Base-by-base conservation (phyloP, 352 stramenopile genomes). In the Pythium rhizo-oryzae region DNA sequence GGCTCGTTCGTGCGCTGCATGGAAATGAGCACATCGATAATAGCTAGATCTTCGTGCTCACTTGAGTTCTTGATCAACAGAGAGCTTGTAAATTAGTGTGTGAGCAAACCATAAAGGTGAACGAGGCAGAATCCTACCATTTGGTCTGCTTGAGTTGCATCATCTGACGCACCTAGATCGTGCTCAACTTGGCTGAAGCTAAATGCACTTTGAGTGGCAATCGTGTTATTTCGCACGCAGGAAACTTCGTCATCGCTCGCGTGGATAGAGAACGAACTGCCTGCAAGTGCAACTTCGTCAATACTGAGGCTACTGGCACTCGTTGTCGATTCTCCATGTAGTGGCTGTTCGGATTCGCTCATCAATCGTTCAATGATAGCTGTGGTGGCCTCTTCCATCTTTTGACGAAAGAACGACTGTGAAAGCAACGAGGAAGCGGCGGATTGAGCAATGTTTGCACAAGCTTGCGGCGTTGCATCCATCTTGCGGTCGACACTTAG, bases 371-470 rank as follows among this genome's bases (percentile, higher is more conserved):
- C 30, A 28, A 96, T 70, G 8, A 96, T 80, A 4, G 61, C 43
- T n/a, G 83, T 69, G 9, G 91, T 61, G 12, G 86, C 90, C 8
- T 85, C 72, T 67, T 87, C 76, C 78, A 94, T 91, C 39, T 89
- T 90, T n/a, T 90, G 74, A 7, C 79, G 73, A 49, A 94, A 96
- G 77, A 88, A 88, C 16, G 88, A 94, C 53, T 96, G 88, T 1
- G 88, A 94, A 15, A 96, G 59, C 25, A 91, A 59, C 33, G 82
- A 84, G 8, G 81, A 81, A 11, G 77, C 75, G 19, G 83, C 72
- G 0, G 76, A 75, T 33, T 62, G 57, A 4, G 46, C 62, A 12
- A 59, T 49, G 6, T 18, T 43, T 19, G 55, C 25, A 19, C 63
- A 65, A 33, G 59, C 76, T 30, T 69, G 66, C 37, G 44, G 61